phyloP scores from a whole-genome alignment of 2,329 filamentous ascomycete species.

The Epichloe aotearoae region DNA sequence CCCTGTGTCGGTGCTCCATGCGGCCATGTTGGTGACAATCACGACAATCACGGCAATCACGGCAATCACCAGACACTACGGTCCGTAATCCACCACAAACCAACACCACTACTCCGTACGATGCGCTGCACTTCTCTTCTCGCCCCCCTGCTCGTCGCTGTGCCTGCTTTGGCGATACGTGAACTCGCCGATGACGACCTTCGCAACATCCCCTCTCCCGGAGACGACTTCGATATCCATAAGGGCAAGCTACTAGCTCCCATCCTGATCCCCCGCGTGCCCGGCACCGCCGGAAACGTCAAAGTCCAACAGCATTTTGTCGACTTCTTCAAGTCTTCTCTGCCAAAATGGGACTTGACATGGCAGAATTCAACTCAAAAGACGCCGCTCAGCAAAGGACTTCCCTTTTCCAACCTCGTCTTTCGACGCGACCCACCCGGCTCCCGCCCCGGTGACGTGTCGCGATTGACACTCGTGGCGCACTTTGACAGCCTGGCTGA shows the following conservation, averaged over 20 bases:
- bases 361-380: constrained; percentile 84
- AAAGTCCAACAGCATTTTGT: constrained; percentile 70
- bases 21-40: not conserved
- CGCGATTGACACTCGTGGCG: constrained; percentile 73
- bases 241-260: constrained; percentile 67
- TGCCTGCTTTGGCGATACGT: constrained; percentile 25
- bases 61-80: not conserved
- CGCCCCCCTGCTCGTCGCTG: constrained; percentile 1
- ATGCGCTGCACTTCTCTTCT: constrained; percentile 2
- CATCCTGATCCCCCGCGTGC: constrained; percentile 74
- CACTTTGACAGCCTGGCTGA: constrained; percentile 82
- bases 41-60: too few species aligned
- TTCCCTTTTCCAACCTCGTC: constrained; percentile 82
- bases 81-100: too few species aligned
- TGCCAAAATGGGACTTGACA: constrained; percentile 67
- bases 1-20: too few species aligned
- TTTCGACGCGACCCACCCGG: constrained; percentile 81
- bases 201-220: constrained; percentile 55
- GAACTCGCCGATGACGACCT: constrained; percentile 64
- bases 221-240: constrained; percentile 65
- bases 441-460: constrained; percentile 58
- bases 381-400: constrained; percentile 60
- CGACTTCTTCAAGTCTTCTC: constrained; percentile 59
- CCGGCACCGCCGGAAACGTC: constrained; percentile 63
- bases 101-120: not conserved